Percentiles rank a stretch among this genome's conserved stretches.
Evolutionary conservation across 441 rosid genomes (phyloP).

Genomic region (Syzygium syzygioides): DNA sequence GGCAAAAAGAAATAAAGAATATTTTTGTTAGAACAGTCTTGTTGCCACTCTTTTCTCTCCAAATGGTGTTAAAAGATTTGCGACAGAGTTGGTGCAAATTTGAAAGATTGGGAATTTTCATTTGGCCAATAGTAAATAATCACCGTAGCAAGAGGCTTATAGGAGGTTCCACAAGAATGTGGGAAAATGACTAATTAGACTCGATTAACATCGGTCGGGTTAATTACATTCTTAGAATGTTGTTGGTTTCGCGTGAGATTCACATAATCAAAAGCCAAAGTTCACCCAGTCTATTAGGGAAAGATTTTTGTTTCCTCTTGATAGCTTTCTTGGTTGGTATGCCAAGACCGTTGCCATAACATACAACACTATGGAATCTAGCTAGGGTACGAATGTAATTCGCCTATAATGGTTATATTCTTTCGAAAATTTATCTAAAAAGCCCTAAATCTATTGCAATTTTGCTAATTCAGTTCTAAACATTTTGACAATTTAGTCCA

Average conservation of each 20-base stretch:
- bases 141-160: neutral
- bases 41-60: neutral
- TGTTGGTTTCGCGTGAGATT: neutral
- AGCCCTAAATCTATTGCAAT: too few relatives aligned
- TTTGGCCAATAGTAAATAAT: neutral
- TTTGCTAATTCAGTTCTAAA: too few relatives aligned
- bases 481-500: too few relatives aligned
- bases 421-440: constrained; percentile 19
- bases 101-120: neutral
- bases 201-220: neutral
- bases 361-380: neutral
- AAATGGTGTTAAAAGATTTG: neutral
- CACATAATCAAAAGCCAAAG: neutral
- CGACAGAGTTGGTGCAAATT: neutral
- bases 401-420: neutral
- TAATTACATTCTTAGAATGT: neutral
- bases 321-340: neutral
- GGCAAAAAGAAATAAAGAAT: neutral
- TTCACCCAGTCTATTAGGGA: neutral
- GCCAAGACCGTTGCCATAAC: neutral
- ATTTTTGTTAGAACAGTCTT: neutral
- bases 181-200: neutral
- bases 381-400: neutral
- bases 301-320: neutral
- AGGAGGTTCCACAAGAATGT: neutral